Evolutionary conservation across 371 early-diverging fungal genomes (phyloP), one percentile per base, ranked within the genome.

Genomic region (Mucor lusitanicus): DNA sequence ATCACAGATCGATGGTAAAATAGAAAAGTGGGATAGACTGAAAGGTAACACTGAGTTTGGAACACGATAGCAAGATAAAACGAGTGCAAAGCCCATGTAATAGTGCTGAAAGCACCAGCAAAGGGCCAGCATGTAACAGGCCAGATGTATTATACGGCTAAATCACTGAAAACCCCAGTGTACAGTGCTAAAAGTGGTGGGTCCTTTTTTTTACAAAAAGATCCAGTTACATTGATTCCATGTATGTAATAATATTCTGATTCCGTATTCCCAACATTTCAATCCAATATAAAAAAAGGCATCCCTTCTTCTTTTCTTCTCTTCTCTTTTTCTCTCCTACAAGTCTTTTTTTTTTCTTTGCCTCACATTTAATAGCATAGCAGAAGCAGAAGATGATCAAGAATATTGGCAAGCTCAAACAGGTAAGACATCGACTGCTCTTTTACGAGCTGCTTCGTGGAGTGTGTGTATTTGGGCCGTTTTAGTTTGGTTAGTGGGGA

Each of bases 401-500:
- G 70, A 91, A 90, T 71, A 77, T 90, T 59, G 89, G 89, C 30
- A 89, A 91, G 75, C 71, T 90, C 44, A 88, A 86, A 65, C 91
- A 90, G 87, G 89, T 87, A 72, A 65, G 53, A 40, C 3, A 48
- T 17, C 13, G 63, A 57, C 28, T 55, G 32, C 17, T 30, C 17
- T 55, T n/a, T 32, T 55, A 7, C 27, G 53, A 53, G 53, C 23
- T 55, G 21, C 48, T 19, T 23, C 8, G n/a, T 46, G 6, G 50
- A 23, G 48, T 23, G 23, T 48, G 21, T 48, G 50, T 50, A 3
- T 50, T 50, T 50, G 50, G 50, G 21, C 25, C 7, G 21, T 50
- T 50, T 50, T 50, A 50, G 50, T 23, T 50, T 50, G 50, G 50
- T 50, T 50, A 50, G 50, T 50, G 50, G 23, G 50, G 21, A 25